These are phyloP conservation scores for Aspergillus saccharolyticus DNA, from an alignment of 495 filamentous ascomycete genomes.

Conservation along the genomic window DNA sequence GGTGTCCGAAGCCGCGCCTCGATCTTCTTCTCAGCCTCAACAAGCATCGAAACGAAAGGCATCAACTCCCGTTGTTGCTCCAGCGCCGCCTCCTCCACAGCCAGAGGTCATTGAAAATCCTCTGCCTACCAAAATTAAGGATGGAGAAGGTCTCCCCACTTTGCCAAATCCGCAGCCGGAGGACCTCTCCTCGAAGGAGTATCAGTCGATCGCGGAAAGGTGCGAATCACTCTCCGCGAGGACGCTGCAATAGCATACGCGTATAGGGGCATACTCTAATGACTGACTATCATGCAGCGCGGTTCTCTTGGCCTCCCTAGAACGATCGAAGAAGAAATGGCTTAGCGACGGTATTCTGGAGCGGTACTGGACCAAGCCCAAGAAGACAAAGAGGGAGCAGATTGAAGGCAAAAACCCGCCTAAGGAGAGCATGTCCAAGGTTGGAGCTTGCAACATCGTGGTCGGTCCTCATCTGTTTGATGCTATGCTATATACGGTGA, in stretches of 20 bases:
- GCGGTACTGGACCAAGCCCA: slow-evolving; percentile 88
- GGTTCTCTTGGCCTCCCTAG: slow-evolving; percentile 75
- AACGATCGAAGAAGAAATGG: slow-evolving; percentile 85
- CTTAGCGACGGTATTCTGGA: slow-evolving; percentile 82
- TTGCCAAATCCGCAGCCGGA: slow-evolving; percentile 62
- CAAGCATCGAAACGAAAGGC: slow-evolving; percentile 32
- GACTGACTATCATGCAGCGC: slow-evolving; percentile 51
- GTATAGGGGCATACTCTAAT: background rate
- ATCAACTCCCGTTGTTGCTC: slow-evolving; percentile 28
- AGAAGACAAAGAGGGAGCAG: slow-evolving; percentile 69
- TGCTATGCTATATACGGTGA: slow-evolving; percentile 77
- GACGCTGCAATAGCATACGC: background rate
- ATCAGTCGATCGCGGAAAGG: slow-evolving; percentile 83
- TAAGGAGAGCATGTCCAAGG: slow-evolving; percentile 78
- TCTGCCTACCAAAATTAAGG: slow-evolving; percentile 58
- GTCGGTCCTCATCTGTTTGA: slow-evolving; percentile 92
- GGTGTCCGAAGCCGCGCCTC: slow-evolving; percentile 40
- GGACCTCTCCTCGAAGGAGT: slow-evolving; percentile 61
- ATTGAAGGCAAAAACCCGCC: slow-evolving; percentile 73
- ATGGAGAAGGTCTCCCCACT: slow-evolving; percentile 69
- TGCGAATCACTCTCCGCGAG: slow-evolving; percentile 25
- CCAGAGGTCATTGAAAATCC: slow-evolving; percentile 46
- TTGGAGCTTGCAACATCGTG: slow-evolving; percentile 74
- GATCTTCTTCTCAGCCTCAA: slow-evolving; percentile 22
- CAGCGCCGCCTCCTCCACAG: slow-evolving; percentile 22